phyloP scores from a whole-genome alignment of 257 asterid species.

The Nicotiana paniculata region DNA sequence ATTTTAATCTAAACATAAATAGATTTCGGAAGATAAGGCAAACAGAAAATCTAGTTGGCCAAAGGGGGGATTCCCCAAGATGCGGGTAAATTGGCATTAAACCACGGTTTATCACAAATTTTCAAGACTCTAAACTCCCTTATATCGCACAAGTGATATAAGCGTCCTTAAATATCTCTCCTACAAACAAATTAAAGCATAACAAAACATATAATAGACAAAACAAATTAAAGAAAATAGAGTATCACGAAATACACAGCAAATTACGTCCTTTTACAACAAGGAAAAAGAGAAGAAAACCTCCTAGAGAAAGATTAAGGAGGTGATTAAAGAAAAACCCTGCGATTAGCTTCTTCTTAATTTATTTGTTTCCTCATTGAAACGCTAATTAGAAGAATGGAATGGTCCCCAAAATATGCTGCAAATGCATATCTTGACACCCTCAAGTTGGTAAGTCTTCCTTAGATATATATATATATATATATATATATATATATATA shows the following conservation, averaged over 20 bases:
- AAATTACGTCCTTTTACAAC: not conserved
- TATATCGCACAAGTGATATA: not conserved
- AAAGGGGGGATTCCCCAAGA: not conserved
- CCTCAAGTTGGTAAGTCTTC: slow-evolving; percentile 40
- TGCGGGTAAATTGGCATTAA: not conserved
- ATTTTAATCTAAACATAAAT: not conserved
- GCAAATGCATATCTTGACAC: slow-evolving; percentile 62
- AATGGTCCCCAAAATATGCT: slow-evolving; percentile 54
- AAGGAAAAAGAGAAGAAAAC: not conserved
- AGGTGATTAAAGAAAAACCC: not conserved
- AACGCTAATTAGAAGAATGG: slow-evolving; percentile 24
- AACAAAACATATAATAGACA: not conserved
- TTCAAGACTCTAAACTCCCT: not conserved
- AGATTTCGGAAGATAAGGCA: not conserved
- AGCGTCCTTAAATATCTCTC: slow-evolving; percentile 2
- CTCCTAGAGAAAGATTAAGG: not conserved
- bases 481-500: no score
- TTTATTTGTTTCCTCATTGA: not conserved
- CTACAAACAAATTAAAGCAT: not conserved
- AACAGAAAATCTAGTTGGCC: not conserved
- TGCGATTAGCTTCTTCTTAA: not conserved
- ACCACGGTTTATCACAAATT: not conserved
- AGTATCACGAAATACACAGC: not conserved
- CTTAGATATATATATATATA: not conserved
- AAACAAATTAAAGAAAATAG: not conserved